phyloP scores from a whole-genome alignment of 2,329 filamentous ascomycete genomes.

The Nannizziopsis arthrosporioides region DNA sequence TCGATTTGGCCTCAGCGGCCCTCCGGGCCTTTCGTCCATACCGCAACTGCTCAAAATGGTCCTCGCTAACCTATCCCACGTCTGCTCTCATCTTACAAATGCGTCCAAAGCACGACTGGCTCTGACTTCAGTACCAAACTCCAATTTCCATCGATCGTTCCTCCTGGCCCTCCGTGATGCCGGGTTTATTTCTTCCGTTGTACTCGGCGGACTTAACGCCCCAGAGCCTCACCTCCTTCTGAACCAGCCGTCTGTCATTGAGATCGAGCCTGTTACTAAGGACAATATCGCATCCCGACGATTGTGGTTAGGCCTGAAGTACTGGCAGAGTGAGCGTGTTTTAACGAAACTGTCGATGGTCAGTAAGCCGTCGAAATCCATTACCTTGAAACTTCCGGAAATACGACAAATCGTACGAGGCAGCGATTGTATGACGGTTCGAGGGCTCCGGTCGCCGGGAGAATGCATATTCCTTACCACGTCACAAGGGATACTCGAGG shows the following conservation, averaged over 20 bases:
- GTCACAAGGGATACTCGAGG: constrained; percentile 65
- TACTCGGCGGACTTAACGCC: constrained; percentile 55
- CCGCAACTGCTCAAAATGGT: constrained; percentile 43
- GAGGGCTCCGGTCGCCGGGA: constrained; percentile 61
- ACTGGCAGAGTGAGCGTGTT: constrained; percentile 73
- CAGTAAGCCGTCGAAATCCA: constrained; percentile 60
- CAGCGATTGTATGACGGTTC: constrained; percentile 52
- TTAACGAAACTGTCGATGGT: constrained; percentile 55
- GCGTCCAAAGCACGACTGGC: constrained; percentile 71
- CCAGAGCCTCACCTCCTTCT: constrained; percentile 43
- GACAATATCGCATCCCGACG: constrained; percentile 62
- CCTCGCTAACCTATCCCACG: constrained; percentile 61
- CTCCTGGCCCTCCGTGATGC: constrained; percentile 67
- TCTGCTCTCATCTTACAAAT: constrained; percentile 88
- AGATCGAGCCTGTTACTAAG: constrained; percentile 47
- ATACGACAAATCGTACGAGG: constrained; percentile 59
- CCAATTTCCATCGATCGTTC: constrained; percentile 66
- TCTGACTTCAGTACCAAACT: constrained; percentile 69
- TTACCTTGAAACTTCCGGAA: constrained; percentile 53
- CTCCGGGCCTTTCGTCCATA: constrained; percentile 17
- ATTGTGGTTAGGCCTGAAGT: constrained; percentile 83
- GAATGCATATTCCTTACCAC: constrained; percentile 75
- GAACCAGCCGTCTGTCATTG: constrained; percentile 36
- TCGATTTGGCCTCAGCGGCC: constrained; percentile 3
- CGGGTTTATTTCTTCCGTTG: constrained; percentile 70